These are phyloP conservation scores for Volvox reticuliferus DNA, from an alignment of 139 green algal genomes.

Conservation along the genomic window DNA sequence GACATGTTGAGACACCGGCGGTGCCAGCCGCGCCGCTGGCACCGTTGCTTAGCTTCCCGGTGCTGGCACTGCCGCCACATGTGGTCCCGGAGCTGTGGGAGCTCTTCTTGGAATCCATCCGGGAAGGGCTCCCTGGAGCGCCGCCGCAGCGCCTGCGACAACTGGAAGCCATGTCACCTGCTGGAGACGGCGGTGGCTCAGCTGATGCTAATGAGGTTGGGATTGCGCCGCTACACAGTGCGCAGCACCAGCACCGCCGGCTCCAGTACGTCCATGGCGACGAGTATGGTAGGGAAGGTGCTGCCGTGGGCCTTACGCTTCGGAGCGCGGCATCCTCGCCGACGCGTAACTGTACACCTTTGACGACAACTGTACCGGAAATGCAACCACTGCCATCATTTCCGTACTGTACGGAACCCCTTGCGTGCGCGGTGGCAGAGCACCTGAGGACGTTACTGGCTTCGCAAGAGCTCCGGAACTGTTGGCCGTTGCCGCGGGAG, in stretches of 20 bases:
- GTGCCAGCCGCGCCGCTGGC: neutral
- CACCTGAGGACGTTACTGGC: neutral
- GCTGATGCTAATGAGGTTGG: neutral
- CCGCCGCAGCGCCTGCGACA: neutral
- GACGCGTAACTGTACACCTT: neutral
- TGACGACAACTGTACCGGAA: neutral
- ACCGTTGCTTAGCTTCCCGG: neutral
- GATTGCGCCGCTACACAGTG: neutral
- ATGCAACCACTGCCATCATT: neutral
- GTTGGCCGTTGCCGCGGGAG: neutral
- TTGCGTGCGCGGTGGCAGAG: neutral
- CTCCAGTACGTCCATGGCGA: neutral
- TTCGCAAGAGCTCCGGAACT: neutral
- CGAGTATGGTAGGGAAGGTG: neutral
- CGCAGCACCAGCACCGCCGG: neutral
- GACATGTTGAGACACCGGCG: too few relatives aligned
- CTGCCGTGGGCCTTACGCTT: neutral
- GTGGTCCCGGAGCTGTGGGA: slow-evolving; percentile 10
- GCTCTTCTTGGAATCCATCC: neutral
- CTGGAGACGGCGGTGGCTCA: neutral
- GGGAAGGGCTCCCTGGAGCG: neutral
- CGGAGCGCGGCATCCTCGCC: neutral
- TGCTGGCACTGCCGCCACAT: slow-evolving; percentile 14
- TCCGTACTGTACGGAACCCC: neutral
- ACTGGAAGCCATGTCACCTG: neutral